Percentiles rank a stretch among this genome's conserved stretches.
Conservation (phyloP, 2,329 filamentous ascomycete species). For the Arachnomyces sp. region DNA sequence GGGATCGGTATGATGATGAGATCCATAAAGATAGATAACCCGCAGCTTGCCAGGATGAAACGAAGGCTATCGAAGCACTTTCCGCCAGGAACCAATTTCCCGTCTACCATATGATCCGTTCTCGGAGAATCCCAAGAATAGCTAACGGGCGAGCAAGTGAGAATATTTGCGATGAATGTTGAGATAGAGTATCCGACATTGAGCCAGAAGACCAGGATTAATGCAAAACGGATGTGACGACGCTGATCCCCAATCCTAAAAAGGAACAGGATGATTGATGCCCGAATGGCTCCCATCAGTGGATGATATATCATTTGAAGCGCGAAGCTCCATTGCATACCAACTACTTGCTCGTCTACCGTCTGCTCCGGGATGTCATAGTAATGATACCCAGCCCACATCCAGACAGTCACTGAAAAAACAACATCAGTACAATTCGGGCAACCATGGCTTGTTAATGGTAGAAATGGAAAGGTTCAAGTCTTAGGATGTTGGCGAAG, state of each 20-base stretch:
- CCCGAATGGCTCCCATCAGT: constrained; percentile 3
- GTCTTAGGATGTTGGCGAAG: too few relatives aligned
- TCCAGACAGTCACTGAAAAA: not conserved
- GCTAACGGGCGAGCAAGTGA: constrained; percentile 1
- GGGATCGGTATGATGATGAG: constrained; percentile 5
- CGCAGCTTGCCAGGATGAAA: constrained; percentile 1
- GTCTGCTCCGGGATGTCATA: constrained; percentile 2
- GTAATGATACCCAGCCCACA: constrained; percentile 1
- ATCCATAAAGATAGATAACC: constrained; percentile 3
- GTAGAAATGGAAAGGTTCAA: too few relatives aligned
- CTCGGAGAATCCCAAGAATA: not conserved
- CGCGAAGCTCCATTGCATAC: constrained; percentile 1
- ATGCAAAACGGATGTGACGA: not conserved
- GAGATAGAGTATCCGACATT: constrained; percentile 3
- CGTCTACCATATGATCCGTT: constrained; percentile 1
- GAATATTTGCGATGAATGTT: not conserved
- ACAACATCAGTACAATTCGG: too few relatives aligned
- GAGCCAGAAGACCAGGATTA: constrained; percentile 2
- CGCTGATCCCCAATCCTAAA: constrained; percentile 1
- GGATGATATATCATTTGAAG: constrained; percentile 2
- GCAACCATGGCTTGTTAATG: not conserved
- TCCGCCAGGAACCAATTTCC: constrained; percentile 2
- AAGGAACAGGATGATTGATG: constrained; percentile 3
- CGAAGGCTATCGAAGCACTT: constrained; percentile 1
- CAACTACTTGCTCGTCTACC: not conserved